phyloP scores from a whole-genome alignment of 768 basidiomycete species.

The Suillus brevipes region DNA sequence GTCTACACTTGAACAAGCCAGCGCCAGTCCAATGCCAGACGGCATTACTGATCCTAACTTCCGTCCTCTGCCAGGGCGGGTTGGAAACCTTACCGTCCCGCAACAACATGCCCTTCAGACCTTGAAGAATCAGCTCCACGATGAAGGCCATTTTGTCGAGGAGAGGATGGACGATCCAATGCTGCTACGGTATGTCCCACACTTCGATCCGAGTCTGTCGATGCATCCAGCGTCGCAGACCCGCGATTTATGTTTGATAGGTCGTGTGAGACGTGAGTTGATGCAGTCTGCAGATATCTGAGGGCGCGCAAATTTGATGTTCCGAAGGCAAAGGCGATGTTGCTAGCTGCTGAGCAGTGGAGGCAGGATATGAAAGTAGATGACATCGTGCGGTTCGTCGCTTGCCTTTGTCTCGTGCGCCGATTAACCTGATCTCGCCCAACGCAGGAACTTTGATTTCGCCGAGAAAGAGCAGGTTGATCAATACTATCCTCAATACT shows the following conservation, averaged over 20 bases:
- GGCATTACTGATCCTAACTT: constrained; percentile 66
- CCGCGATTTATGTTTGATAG: constrained; percentile 19
- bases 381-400: constrained; percentile 62
- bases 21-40: constrained; percentile 54
- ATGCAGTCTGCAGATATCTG: constrained; percentile 62
- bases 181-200: constrained; percentile 55
- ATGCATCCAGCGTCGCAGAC: constrained; percentile 4
- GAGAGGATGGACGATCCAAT: constrained; percentile 71
- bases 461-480: constrained; percentile 79
- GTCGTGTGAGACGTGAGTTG: background rate
- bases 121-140: constrained; percentile 63
- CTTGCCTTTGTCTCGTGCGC: background rate
- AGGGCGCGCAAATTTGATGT: constrained; percentile 94
- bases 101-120: constrained; percentile 70
- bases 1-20: constrained; percentile 39
- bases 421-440: background rate
- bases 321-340: constrained; percentile 78
- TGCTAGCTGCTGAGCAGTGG: constrained; percentile 83
- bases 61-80: constrained; percentile 65
- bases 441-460: constrained; percentile 77
- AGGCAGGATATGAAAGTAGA: constrained; percentile 82
- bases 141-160: constrained; percentile 58
- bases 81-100: constrained; percentile 70
- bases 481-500: constrained; percentile 94
- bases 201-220: constrained; percentile 1